These are phyloP conservation scores for Metschnikowia corniflorae DNA, from an alignment of 805 yeast species.

Conservation along the genomic window DNA sequence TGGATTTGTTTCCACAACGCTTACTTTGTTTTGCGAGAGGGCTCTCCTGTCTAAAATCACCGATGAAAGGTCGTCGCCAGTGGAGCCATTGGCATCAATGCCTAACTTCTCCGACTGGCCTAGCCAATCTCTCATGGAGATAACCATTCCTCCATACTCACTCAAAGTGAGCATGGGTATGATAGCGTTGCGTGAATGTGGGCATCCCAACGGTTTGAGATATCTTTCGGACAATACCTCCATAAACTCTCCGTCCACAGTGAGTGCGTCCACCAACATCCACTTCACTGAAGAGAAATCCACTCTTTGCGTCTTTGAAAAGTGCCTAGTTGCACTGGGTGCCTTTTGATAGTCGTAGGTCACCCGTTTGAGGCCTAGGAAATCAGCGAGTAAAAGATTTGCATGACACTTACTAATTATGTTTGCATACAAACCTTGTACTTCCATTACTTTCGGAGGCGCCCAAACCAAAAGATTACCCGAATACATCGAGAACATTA, in stretches of 20 bases:
- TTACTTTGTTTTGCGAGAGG: slow-evolving; percentile 66
- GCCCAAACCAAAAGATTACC: slow-evolving; percentile 83
- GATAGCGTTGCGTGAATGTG: slow-evolving; percentile 66
- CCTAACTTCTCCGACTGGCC: slow-evolving; percentile 66
- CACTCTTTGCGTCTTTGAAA: slow-evolving; percentile 66
- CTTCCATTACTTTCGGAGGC: slow-evolving; percentile 67
- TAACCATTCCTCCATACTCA: slow-evolving; percentile 95
- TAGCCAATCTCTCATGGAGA: slow-evolving; percentile 88
- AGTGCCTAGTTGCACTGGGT: slow-evolving; percentile 81
- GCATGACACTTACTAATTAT: slow-evolving; percentile 68
- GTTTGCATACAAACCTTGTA: slow-evolving; percentile 85
- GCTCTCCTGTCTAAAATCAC: slow-evolving; percentile 71
- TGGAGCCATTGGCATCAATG: slow-evolving; percentile 34
- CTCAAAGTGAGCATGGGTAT: slow-evolving; percentile 85
- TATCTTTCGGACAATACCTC: slow-evolving; percentile 87
- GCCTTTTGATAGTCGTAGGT: slow-evolving; percentile 89
- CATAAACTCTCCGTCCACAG: slow-evolving; percentile 90
- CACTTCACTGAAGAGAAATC: slow-evolving; percentile 79
- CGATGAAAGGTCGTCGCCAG: slow-evolving; percentile 46
- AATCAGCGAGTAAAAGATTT: slow-evolving; percentile 76
- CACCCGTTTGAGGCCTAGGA: slow-evolving; percentile 82
- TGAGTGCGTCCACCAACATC: slow-evolving; percentile 84
- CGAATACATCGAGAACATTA: slow-evolving; percentile 73
- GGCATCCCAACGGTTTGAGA: slow-evolving; percentile 86
- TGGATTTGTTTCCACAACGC: slow-evolving; percentile 59